Percentiles rank a stretch among this genome's conserved stretches.
Conservation (phyloP, 305 asterid species). For the Nicotiana rustica region DNA sequence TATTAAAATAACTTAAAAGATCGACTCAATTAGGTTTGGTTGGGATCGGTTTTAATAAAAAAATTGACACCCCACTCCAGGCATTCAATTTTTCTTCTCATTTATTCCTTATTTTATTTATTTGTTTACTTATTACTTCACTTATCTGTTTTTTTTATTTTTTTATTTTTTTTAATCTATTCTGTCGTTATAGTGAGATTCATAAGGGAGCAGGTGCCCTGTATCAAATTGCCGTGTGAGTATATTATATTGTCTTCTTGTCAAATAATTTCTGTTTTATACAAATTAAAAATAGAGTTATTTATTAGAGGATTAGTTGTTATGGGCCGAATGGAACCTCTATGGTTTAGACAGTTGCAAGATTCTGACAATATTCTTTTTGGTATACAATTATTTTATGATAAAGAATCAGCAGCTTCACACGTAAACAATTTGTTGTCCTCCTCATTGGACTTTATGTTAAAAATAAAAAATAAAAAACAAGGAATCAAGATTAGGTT, state of each 20-base stretch:
- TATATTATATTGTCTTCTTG: not conserved
- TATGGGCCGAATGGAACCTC: not conserved
- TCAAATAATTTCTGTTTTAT: conserved; percentile 2
- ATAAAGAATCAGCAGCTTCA: not conserved
- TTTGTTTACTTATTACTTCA: not conserved
- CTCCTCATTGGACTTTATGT: not conserved
- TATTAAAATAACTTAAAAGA: too few relatives aligned
- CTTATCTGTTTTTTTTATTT: not conserved
- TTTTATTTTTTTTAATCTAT: not conserved
- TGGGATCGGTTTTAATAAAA: too few relatives aligned
- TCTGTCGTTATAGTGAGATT: not conserved
- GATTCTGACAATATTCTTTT: not conserved
- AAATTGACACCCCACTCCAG: too few relatives aligned
- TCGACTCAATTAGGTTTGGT: too few relatives aligned
- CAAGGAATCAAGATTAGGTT: not conserved
- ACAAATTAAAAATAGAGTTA: not conserved
- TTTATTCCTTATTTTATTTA: not conserved
- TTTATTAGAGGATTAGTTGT: conserved; percentile 3
- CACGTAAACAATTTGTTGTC: not conserved
- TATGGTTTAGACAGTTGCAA: conserved; percentile 25
- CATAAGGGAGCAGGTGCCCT: not conserved
- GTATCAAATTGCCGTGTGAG: not conserved
- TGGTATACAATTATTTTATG: not conserved
- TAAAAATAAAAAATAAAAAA: not conserved
- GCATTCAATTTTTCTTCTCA: not conserved